Percentiles rank a stretch among this genome's conserved stretches.
Conservation (phyloP, 257 asterid species). For the Anisodus tanguticus region DNA sequence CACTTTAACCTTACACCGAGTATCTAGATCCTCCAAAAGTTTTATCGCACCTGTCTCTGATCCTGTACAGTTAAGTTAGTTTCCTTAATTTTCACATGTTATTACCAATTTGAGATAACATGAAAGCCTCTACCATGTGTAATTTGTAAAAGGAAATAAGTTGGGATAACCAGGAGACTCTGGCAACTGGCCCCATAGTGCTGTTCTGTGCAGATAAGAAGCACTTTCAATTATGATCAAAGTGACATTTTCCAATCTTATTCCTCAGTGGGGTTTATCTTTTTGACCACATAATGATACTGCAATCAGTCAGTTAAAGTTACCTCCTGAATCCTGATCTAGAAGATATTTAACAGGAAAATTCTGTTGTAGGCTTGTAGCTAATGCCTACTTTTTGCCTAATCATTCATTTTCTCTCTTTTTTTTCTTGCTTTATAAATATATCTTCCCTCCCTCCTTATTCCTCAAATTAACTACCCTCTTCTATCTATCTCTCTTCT, state of each 20-base stretch:
- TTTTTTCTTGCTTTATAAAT: not conserved
- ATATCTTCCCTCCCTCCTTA: not conserved
- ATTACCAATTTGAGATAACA: not conserved
- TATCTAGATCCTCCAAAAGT: too few species aligned
- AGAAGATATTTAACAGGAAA: not conserved
- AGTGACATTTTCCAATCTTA: not conserved
- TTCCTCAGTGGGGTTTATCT: not conserved
- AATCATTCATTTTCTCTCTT: slow-evolving; percentile 21
- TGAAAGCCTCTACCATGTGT: not conserved
- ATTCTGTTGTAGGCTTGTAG: not conserved
- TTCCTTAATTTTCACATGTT: not conserved
- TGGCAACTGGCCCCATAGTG: not conserved
- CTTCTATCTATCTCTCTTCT: not conserved
- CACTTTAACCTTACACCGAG: too few species aligned
- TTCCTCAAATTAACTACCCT: not conserved
- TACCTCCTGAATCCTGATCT: slow-evolving; percentile 5
- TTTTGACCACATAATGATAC: slow-evolving; percentile 21
- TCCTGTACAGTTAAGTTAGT: not conserved
- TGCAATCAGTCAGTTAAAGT: slow-evolving; percentile 7
- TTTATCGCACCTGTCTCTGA: too few species aligned
- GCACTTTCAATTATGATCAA: not conserved
- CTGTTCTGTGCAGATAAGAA: slow-evolving; percentile 23
- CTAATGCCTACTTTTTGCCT: slow-evolving; percentile 22
- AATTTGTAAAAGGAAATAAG: not conserved
- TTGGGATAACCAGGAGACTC: not conserved